phyloP scores from a whole-genome alignment of 169 alveolate genomes.

The Sarcocystis neurona region DNA sequence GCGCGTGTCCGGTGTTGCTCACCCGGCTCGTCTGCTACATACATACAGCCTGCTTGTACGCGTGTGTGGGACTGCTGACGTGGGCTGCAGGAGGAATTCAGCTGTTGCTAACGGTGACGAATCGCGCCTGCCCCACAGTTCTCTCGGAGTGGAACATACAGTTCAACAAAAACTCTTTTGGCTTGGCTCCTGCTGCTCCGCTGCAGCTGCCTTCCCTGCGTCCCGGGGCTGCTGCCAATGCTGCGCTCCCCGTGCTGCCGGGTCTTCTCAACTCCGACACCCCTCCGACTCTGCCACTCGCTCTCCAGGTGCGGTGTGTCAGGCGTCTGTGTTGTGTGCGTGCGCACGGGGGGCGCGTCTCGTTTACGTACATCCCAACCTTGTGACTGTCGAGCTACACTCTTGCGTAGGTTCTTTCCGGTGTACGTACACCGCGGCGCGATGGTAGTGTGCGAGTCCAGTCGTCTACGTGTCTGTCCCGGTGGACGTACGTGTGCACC shows the following conservation, averaged over 20 bases:
- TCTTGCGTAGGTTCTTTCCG: background rate
- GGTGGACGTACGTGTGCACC: background rate
- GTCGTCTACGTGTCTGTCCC: background rate
- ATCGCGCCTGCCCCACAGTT: background rate
- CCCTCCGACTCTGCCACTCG: slow-evolving; percentile 70
- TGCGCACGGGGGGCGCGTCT: background rate
- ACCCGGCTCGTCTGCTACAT: background rate
- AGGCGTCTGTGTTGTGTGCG: background rate
- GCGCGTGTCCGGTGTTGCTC: background rate
- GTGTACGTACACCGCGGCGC: too few species aligned
- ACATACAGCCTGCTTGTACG: too few species aligned
- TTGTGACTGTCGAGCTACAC: background rate
- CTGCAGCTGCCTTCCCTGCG: slow-evolving; percentile 12
- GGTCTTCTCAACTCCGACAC: slow-evolving; percentile 68
- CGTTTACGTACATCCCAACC: background rate
- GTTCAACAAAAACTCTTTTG: slow-evolving; percentile 56
- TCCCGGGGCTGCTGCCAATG: slow-evolving; percentile 45
- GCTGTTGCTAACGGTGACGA: slow-evolving; percentile 9
- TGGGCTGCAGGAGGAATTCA: slow-evolving; percentile 6
- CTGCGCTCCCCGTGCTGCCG: slow-evolving; percentile 58
- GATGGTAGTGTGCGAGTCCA: too few species aligned
- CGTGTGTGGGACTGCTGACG: background rate
- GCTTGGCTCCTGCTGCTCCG: slow-evolving; percentile 29
- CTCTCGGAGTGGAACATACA: slow-evolving; percentile 43
- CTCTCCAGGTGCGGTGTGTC: slow-evolving; percentile 66